Percentiles rank a stretch among this genome's conserved stretches.
Conservation (phyloP, 352 stramenopile genomes). For the Phytophthora melonis region DNA sequence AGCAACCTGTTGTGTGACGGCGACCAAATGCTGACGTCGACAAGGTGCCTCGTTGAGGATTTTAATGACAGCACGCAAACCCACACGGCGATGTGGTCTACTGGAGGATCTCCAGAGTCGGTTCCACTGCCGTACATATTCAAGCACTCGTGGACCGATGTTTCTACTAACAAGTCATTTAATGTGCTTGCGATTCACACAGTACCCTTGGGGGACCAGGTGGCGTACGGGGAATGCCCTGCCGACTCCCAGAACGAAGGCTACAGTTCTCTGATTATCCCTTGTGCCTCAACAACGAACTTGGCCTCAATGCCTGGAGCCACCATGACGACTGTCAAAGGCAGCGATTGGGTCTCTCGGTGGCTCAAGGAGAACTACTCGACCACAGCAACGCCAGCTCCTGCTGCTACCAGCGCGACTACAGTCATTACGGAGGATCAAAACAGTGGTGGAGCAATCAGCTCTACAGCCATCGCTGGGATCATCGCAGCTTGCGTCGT, state of each 20-base stretch:
- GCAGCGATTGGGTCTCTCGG: neutral
- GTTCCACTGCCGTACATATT: neutral
- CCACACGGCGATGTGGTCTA: conserved; percentile 3
- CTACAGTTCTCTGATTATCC: neutral
- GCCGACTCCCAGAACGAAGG: neutral
- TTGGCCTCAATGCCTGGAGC: neutral
- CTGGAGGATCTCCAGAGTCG: neutral
- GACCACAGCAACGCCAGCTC: neutral
- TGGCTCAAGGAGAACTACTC: conserved; percentile 3
- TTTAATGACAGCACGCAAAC: neutral
- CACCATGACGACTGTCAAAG: neutral
- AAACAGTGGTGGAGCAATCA: neutral
- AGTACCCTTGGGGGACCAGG: neutral
- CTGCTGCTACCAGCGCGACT: neutral
- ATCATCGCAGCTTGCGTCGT: neutral
- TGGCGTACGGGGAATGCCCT: neutral
- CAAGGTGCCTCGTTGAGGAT: conserved; percentile 1
- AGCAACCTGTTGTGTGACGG: conserved; percentile 1
- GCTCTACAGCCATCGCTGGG: neutral
- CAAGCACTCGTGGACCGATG: neutral
- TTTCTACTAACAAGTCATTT: neutral
- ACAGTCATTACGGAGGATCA: neutral
- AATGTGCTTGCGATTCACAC: conserved; percentile 1
- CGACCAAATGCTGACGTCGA: neutral
- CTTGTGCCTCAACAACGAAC: neutral